Evolutionary conservation across 805 yeast genomes (phyloP), one percentile per base, ranked within the genome.

Genomic region (Starmerella khaoyaiensis): DNA sequence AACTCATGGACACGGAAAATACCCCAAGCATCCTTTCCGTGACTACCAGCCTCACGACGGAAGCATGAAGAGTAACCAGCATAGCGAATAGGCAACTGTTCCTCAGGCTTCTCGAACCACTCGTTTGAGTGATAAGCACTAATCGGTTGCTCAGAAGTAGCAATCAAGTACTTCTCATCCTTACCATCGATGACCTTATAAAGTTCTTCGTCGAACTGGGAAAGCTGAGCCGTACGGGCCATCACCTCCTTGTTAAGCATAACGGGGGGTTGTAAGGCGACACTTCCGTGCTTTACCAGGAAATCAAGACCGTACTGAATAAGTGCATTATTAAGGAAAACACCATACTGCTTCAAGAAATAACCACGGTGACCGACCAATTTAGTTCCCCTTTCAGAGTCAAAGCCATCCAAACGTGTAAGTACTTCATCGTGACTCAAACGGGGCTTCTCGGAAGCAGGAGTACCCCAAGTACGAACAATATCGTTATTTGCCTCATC

Each of bases 11-110:
- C 97, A 67, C 98, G 79, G 76, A 90, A 90, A 49, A 90, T 84
- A 65, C 98, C 98, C 98, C 98, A 90, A 34, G 98, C 98, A 57
- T 90, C 98, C 62, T 87, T 87, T 62, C 98, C 98, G 56, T 87
- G 97, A 49, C 95, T 78, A 51, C 98, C 98, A 41, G 98, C 98
- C 68, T 90, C 98, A 68, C 98, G 81, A 65, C 98, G 78, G 77
- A 90, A 90, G 75, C 98, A 90, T 32, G 96, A 80, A 25, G 96
- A 84, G 69, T 79, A 90, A 55, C 98, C 98, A 33, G 95, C 98
- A 57, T 90, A 90, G 64, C 93, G 80, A 47, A 83, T 72, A 44
- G 98, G 98, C 52, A 90, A 72, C 68, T 90, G 98, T 64, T 86
- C 96, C 45, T 77, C 76, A 42, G 98, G 98, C 53, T 80, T 77